Conservation (phyloP, 23 red algal species). For the Pyropia haitanensis region DNA sequence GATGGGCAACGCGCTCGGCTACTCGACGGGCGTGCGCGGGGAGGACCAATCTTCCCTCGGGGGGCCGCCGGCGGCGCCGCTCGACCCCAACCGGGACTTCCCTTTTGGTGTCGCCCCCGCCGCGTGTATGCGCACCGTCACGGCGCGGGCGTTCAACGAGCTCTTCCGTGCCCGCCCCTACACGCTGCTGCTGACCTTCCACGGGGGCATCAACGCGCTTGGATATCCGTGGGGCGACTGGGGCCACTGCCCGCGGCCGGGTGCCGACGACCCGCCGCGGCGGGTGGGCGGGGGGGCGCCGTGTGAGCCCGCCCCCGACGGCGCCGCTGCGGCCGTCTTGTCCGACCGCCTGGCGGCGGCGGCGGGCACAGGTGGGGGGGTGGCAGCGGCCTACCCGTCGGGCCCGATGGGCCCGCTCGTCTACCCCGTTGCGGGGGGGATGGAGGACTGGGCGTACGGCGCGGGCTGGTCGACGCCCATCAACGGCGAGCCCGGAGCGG, state of each 20-base stretch:
- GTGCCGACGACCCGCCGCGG: neutral
- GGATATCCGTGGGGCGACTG: slow-evolving; percentile 96
- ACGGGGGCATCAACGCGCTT: slow-evolving; percentile 92
- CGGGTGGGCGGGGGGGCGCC: neutral
- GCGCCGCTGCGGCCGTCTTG: slow-evolving; percentile 45
- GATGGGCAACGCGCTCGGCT: slow-evolving; percentile 74
- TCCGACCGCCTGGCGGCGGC: slow-evolving; percentile 19
- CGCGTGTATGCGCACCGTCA: slow-evolving; percentile 77
- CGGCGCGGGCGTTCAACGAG: slow-evolving; percentile 74
- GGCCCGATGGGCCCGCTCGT: slow-evolving; percentile 88
- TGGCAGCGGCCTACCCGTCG: slow-evolving; percentile 33
- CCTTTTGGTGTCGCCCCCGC: slow-evolving; percentile 59
- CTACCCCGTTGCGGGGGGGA: slow-evolving; percentile 83
- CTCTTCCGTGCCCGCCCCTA: slow-evolving; percentile 68
- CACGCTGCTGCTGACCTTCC: slow-evolving; percentile 77
- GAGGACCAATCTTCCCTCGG: slow-evolving; percentile 14
- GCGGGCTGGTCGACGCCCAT: slow-evolving; percentile 37
- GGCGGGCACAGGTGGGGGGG: slow-evolving; percentile 37
- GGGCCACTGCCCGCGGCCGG: slow-evolving; percentile 34
- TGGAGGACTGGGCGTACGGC: slow-evolving; percentile 99
- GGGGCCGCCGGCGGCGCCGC: neutral
- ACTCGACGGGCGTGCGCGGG: slow-evolving; percentile 7
- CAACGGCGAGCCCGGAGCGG: slow-evolving; percentile 1
- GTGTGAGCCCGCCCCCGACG: slow-evolving; percentile 71
- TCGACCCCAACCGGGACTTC: slow-evolving; percentile 97